Evolutionary conservation across 192 early-diverging fungal species (phyloP).

Genomic region (Podila clonocystis): DNA sequence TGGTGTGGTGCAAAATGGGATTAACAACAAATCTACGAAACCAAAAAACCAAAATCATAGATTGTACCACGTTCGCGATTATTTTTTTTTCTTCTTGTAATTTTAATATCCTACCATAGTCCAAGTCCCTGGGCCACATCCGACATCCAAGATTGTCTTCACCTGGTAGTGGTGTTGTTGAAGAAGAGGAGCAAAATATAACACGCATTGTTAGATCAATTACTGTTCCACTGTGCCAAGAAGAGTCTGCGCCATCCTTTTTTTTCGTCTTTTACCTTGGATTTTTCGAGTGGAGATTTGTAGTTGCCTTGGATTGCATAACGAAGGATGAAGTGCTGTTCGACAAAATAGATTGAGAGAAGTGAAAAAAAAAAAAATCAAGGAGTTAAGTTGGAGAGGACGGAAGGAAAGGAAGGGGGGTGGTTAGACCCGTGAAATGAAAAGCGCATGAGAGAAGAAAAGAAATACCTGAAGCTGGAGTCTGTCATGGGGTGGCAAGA

Average conservation of each 20-base stretch:
- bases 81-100: neutral
- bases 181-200: neutral
- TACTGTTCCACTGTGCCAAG: too few species aligned
- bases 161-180: neutral
- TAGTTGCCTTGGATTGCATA: constrained; percentile 3
- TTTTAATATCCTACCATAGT: constrained; percentile 11
- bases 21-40: neutral
- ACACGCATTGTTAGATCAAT: neutral
- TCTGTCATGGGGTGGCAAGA: neutral
- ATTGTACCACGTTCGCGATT: too few species aligned
- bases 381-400: neutral
- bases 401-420: neutral
- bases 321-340: constrained; percentile 2
- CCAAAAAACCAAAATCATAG: neutral
- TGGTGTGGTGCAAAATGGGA: neutral
- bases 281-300: constrained; percentile 1
- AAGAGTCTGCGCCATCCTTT: too few species aligned
- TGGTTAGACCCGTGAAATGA: neutral
- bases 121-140: constrained; percentile 33
- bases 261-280: neutral
- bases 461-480: neutral
- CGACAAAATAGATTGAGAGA: neutral
- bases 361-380: neutral
- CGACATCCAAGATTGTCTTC: constrained; percentile 13
- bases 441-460: neutral